A percentile compares a stretch with the other conserved stretches of the same genome.
phyloP scores from a whole-genome alignment of 2,329 filamentous ascomycete species.

The Karstenula rhodostoma region DNA sequence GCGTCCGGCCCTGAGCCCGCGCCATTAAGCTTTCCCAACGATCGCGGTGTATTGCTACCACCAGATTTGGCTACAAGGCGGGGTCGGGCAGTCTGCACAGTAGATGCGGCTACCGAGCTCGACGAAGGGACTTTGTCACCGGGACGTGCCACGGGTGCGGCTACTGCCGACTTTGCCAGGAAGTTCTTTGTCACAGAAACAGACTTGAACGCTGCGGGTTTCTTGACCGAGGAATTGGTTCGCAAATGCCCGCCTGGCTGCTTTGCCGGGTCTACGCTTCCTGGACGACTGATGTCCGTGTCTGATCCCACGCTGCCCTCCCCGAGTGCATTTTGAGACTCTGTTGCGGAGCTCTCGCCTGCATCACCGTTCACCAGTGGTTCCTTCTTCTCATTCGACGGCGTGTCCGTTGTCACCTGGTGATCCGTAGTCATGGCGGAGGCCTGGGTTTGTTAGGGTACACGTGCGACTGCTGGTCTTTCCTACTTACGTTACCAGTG shows the following conservation, averaged over 20 bases:
- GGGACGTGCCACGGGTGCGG: slow-evolving; percentile 59
- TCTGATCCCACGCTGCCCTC: slow-evolving; percentile 80
- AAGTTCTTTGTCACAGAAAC: slow-evolving; percentile 88
- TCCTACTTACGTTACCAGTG: slow-evolving; percentile 34
- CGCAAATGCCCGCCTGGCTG: slow-evolving; percentile 66
- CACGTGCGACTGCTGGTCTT: slow-evolving; percentile 1
- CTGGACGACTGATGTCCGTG: slow-evolving; percentile 72
- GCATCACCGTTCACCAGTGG: slow-evolving; percentile 47
- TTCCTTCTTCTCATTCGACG: slow-evolving; percentile 30
- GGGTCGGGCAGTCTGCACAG: slow-evolving; percentile 67
- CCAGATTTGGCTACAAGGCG: slow-evolving; percentile 80
- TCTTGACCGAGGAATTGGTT: slow-evolving; percentile 69
- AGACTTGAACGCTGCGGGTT: slow-evolving; percentile 80
- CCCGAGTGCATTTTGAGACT: slow-evolving; percentile 58
- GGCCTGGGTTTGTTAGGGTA: slow-evolving; percentile 29
- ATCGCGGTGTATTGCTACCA: slow-evolving; percentile 62
- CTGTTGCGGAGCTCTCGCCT: slow-evolving; percentile 42
- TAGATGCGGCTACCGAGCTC: slow-evolving; percentile 55
- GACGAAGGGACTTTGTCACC: slow-evolving; percentile 62
- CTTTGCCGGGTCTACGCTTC: slow-evolving; percentile 60
- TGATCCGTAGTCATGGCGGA: slow-evolving; percentile 22
- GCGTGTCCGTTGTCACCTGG: slow-evolving; percentile 17
- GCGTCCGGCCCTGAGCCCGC: slow-evolving; percentile 71
- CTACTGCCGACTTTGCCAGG: slow-evolving; percentile 73
- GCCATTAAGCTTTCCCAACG: slow-evolving; percentile 66